These are phyloP conservation scores for Massariosphaeria phaeospora DNA, from an alignment of 495 filamentous ascomycete genomes.

Conservation along the genomic window DNA sequence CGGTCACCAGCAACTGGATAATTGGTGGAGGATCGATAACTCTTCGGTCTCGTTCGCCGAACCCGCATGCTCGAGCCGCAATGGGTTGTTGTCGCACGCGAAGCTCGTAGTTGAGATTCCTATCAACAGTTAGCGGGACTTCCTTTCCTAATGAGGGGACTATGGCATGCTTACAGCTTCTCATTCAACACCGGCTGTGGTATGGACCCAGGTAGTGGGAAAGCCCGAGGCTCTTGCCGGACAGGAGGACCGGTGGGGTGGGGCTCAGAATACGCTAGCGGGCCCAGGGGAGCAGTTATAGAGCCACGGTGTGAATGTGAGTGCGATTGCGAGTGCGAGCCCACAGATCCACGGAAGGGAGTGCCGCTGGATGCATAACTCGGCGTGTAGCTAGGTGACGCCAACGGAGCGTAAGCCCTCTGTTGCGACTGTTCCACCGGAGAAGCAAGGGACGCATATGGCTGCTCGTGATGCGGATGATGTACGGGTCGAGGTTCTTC, in stretches of 20 bases:
- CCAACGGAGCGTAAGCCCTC: conserved; percentile 29
- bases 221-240: conserved; percentile 19
- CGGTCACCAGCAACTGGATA: conserved; percentile 72
- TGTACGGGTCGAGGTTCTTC: conserved; percentile 28
- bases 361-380: conserved; percentile 33
- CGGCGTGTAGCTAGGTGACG: conserved; percentile 36
- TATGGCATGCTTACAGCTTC: conserved; percentile 28
- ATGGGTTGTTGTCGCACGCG: conserved; percentile 84
- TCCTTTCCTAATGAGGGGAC: background rate
- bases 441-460: conserved; percentile 32
- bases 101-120: conserved; percentile 45
- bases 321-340: conserved; percentile 18
- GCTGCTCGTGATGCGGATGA: conserved; percentile 27
- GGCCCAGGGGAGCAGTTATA: conserved; percentile 24
- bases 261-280: conserved; percentile 26
- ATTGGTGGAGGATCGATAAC: conserved; percentile 96
- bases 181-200: conserved; percentile 32
- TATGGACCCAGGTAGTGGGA: conserved; percentile 30
- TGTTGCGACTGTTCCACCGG: conserved; percentile 32
- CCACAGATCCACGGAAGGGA: conserved; percentile 31
- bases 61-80: conserved; percentile 87
- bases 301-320: conserved; percentile 27
- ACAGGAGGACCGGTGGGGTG: conserved; percentile 23
- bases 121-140: conserved; percentile 17
- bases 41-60: conserved; percentile 86